Evolutionary conservation across 441 rosid species (phyloP).

Genomic region (Croton setiger): DNA sequence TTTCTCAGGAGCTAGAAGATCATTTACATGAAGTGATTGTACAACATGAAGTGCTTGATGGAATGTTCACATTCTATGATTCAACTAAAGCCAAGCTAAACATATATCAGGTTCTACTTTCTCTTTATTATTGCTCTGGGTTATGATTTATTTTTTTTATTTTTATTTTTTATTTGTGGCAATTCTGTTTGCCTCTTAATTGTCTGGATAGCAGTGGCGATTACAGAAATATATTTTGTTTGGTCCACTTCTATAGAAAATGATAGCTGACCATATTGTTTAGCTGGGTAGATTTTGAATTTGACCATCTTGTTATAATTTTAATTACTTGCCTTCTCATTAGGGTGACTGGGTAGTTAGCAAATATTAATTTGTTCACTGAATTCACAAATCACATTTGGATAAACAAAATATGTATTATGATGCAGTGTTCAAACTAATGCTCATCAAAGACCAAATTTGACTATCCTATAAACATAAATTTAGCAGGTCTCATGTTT

Average conservation of each 20-base stretch:
- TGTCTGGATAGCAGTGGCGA: not conserved
- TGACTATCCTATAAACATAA: too few relatives aligned
- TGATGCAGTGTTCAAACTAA: too few relatives aligned
- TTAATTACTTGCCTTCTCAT: not conserved
- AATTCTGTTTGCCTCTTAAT: not conserved
- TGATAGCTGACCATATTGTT: not conserved
- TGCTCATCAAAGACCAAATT: too few relatives aligned
- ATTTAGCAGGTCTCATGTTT: not conserved
- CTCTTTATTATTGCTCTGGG: constrained; percentile 4
- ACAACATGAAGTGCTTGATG: constrained; percentile 84
- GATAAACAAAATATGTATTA: too few relatives aligned
- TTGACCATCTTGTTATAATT: not conserved
- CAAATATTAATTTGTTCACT: not conserved
- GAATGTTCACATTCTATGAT: constrained; percentile 87
- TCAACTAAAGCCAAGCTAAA: constrained; percentile 70
- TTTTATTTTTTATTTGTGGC: too few relatives aligned
- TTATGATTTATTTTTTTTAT: too few relatives aligned
- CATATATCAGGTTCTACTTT: constrained; percentile 70
- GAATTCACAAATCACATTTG: too few relatives aligned
- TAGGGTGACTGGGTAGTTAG: not conserved
- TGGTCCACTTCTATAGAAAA: not conserved
- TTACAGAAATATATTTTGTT: not conserved
- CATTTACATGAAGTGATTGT: constrained; percentile 66
- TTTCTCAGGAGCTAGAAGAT: constrained; percentile 76
- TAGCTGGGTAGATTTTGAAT: not conserved